phyloP scores from a whole-genome alignment of 768 basidiomycete genomes.

The Suillus subaureus region DNA sequence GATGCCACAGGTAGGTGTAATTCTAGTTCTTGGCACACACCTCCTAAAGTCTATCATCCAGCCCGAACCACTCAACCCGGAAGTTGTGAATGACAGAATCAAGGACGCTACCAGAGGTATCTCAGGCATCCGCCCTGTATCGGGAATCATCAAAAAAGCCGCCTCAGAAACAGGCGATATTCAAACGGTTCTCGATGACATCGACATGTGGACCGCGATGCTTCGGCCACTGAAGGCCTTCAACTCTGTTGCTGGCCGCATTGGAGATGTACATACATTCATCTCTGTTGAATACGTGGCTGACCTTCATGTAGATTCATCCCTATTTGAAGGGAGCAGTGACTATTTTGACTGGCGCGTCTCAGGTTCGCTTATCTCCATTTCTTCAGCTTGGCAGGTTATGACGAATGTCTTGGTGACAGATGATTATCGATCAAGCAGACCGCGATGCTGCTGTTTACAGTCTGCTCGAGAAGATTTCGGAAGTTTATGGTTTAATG shows the following conservation, averaged over 20 bases:
- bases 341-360: constrained; percentile 5
- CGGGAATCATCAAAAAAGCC: neutral
- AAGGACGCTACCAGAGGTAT: neutral
- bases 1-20: neutral
- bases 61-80: neutral
- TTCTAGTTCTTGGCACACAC: neutral
- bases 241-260: neutral
- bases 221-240: constrained; percentile 1
- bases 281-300: neutral
- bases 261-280: neutral
- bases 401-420: neutral
- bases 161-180: neutral
- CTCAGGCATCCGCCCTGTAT: neutral
- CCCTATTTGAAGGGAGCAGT: constrained; percentile 9
- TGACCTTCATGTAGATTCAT: constrained; percentile 7
- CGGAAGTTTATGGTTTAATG: constrained; percentile 11
- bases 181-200: neutral
- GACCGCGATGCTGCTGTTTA: constrained; percentile 6
- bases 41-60: neutral
- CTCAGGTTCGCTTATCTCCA: constrained; percentile 4
- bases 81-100: neutral
- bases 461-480: constrained; percentile 9
- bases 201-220: neutral
- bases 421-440: constrained; percentile 8
- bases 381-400: neutral